A percentile compares a stretch with the other conserved stretches of the same genome.
These are phyloP conservation scores for Fragaria nilgerrensis DNA, from an alignment of 306 rosid genomes.

Conservation along the genomic window DNA sequence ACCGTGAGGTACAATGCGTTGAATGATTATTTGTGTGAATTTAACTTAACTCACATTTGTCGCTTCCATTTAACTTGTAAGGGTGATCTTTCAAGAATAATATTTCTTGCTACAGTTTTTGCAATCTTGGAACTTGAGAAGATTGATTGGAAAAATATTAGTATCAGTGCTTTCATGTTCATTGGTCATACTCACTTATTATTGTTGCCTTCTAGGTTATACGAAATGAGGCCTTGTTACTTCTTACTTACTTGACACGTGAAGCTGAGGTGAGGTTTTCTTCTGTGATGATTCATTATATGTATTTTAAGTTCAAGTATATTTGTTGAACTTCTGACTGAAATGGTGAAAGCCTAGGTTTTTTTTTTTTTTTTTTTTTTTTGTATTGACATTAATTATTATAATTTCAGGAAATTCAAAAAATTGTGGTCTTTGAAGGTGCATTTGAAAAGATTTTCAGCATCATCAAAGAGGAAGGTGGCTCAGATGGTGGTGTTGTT, in stretches of 20 bases:
- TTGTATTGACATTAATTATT: conserved; percentile 21
- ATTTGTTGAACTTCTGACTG: neutral
- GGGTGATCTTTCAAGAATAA: neutral
- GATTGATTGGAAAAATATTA: neutral
- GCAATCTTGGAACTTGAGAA: neutral
- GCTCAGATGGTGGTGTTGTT: conserved; percentile 95
- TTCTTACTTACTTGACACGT: conserved; percentile 84
- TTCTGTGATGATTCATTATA: conserved; percentile 16
- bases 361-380: neutral
- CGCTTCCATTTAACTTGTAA: neutral
- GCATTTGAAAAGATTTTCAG: conserved; percentile 93
- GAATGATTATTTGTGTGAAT: conserved; percentile 2
- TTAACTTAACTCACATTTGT: conserved; percentile 6
- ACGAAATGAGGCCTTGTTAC: conserved; percentile 87
- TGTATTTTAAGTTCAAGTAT: neutral
- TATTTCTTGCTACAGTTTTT: neutral
- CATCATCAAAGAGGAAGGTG: conserved; percentile 88
- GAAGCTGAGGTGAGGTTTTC: conserved; percentile 83
- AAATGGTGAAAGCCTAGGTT: neutral
- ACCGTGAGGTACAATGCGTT: conserved; percentile 72
- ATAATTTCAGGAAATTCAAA: conserved; percentile 87
- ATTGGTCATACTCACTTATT: neutral
- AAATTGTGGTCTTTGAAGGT: conserved; percentile 95
- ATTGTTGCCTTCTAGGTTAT: conserved; percentile 57
- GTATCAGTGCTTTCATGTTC: neutral